Base-by-base conservation (phyloP, 1,284 basidiomycete genomes). In the Melampsora americana region DNA sequence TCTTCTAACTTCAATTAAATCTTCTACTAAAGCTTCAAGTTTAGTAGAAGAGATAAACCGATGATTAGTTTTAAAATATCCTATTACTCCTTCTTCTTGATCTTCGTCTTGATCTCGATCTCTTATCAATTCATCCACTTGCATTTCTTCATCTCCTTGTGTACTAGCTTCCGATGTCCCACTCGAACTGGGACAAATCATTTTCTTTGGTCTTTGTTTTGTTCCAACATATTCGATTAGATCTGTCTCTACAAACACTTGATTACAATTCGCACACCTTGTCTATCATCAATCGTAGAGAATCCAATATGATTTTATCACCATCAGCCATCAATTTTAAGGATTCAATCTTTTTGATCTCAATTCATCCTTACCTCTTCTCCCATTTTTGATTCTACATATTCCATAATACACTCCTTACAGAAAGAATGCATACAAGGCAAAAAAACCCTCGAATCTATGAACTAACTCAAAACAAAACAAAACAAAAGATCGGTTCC, bases 381-480 rank as follows among this genome's bases (percentile, higher is more conserved):
- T n/a, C 73, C 73, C 30, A 66, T 65, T 75, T 68, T 67, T 23
- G n/a, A 50, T 68, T 75, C 72, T 28, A 75, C 65, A 28, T 75
- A 75, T 28, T 3, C 56, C 64, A 74, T 67, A 5, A 67, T 48
- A 26, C 72, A 74, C 5, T 42, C 50, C 20, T 67, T 74, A 39
- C 72, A 74, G n/a, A 74, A 74, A 18, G 65, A 62, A 59, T 74
- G 72, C 65, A 74, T 66, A 46, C 72, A 74, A 48, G 72, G 72
- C 44, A 74, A 46, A 42, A 56, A 74, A 14, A 74, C 65, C 30
- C 65, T 50, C n/a, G 65, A 74, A 48, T 74, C 72, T 64, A 74
- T 66, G 5, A 67, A 46, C 72, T 74, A 44, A 32, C 12, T 9
- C 7, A 11, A 9, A 11, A 39, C 12, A 11, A 39, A 39, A 39